phyloP scores from a whole-genome alignment of 1,139 yeast genomes.

The Kurtzmaniella quercitrusa region DNA sequence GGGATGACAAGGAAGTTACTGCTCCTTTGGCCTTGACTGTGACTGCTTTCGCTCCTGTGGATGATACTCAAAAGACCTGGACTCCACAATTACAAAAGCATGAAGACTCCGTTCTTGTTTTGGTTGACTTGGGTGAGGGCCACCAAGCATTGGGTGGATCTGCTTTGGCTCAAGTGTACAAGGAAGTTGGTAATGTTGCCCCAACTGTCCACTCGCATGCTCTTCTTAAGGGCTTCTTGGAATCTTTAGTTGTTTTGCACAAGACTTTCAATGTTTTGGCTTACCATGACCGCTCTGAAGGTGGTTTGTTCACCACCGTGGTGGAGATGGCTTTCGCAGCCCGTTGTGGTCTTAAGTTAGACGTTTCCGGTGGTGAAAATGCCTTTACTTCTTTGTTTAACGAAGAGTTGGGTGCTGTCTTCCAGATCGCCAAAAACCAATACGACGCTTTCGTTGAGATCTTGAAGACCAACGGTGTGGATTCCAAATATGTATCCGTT shows the following conservation, averaged over 20 bases:
- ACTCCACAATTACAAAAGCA: conserved; percentile 71
- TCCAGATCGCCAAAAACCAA: conserved; percentile 68
- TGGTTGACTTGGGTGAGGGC: conserved; percentile 72
- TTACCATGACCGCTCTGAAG: conserved; percentile 96
- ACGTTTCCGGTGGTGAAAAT: conserved; percentile 31
- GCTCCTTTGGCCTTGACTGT: conserved; percentile 92
- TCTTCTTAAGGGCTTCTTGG: conserved; percentile 64
- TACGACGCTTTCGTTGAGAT: conserved; percentile 51
- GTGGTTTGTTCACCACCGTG: conserved; percentile 84
- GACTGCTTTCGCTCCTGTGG: conserved; percentile 89
- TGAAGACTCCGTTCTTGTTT: conserved; percentile 45
- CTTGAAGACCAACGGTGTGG: conserved; percentile 55
- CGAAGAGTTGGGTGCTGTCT: conserved; percentile 95
- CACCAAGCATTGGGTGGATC: conserved; percentile 82
- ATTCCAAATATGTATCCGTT: conserved; percentile 47
- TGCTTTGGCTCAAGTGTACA: conserved; percentile 90
- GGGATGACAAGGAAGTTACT: conserved; percentile 90
- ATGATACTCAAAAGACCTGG: conserved; percentile 87
- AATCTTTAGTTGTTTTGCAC: conserved; percentile 69
- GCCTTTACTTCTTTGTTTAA: conserved; percentile 63
- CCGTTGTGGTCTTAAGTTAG: conserved; percentile 70
- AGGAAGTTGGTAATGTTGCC: conserved; percentile 74
- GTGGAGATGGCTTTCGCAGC: conserved; percentile 98
- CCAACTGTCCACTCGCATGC: conserved; percentile 78
- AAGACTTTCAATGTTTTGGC: conserved; percentile 66